Evolutionary conservation across 441 rosid genomes (phyloP).

Genomic region (Erysimum pusillum): DNA sequence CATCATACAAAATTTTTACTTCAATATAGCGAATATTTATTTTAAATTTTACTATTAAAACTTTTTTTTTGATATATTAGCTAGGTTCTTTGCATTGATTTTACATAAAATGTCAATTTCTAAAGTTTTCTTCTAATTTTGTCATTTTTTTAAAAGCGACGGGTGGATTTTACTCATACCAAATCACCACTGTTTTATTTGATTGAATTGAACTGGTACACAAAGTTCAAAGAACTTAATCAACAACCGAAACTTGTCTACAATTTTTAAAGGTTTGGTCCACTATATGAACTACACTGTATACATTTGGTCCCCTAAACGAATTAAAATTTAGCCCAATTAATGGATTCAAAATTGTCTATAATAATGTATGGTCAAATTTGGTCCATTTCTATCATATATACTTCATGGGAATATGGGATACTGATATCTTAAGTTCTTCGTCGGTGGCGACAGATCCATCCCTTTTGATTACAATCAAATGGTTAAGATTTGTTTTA

Average conservation of each 20-base stretch:
- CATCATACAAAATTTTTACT: not conserved
- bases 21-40: not conserved
- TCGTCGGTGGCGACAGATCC: too few species aligned
- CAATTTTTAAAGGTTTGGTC: not conserved
- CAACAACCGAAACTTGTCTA: not conserved
- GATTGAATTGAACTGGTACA: too few species aligned
- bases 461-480: not conserved
- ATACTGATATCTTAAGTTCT: not conserved
- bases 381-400: too few species aligned
- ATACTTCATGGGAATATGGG: too few species aligned
- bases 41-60: not conserved
- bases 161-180: not conserved
- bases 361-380: not conserved
- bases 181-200: too few species aligned
- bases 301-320: too few species aligned
- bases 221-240: not conserved
- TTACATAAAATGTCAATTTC: not conserved
- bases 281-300: not conserved
- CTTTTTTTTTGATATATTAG: too few species aligned
- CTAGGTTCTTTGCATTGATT: not conserved
- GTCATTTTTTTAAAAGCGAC: not conserved
- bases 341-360: not conserved
- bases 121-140: not conserved
- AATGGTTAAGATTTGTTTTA: not conserved
- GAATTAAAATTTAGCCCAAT: too few species aligned